Conservation (phyloP, 305 asterid species). For the Fraxinus ornus region DNA sequence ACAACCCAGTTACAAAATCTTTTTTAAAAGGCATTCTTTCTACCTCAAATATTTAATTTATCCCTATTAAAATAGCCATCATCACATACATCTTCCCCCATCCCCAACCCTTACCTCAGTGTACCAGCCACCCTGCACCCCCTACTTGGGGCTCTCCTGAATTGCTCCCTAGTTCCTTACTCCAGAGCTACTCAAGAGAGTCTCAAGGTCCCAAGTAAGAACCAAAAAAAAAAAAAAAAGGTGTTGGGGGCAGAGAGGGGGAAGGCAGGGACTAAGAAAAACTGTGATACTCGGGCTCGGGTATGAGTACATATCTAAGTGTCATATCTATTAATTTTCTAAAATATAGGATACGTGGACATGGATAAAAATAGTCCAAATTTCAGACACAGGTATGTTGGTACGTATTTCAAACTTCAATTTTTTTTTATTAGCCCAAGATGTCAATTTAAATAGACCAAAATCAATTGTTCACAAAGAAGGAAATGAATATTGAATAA, state of each 20-base stretch:
- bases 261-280: not conserved
- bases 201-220: not conserved
- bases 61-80: not conserved
- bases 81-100: not conserved
- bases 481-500: not conserved
- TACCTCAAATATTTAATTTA: not conserved
- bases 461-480: not conserved
- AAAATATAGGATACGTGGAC: not conserved
- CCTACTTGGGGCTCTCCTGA: not conserved
- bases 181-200: not conserved
- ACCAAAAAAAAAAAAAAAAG: not conserved
- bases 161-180: not conserved
- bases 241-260: too few relatives aligned
- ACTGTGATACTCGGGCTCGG: too few relatives aligned
- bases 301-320: not conserved
- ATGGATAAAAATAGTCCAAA: not conserved
- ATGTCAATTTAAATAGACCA: not conserved
- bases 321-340: not conserved
- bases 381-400: not conserved
- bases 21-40: not conserved
- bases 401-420: not conserved
- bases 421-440: not conserved
- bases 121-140: not conserved
- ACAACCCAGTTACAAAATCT: not conserved
- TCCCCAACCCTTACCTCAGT: not conserved